Evolutionary conservation across 768 basidiomycete genomes (phyloP), one percentile per base, ranked within the genome.

Genomic region (Gymnopilus dilepis): DNA sequence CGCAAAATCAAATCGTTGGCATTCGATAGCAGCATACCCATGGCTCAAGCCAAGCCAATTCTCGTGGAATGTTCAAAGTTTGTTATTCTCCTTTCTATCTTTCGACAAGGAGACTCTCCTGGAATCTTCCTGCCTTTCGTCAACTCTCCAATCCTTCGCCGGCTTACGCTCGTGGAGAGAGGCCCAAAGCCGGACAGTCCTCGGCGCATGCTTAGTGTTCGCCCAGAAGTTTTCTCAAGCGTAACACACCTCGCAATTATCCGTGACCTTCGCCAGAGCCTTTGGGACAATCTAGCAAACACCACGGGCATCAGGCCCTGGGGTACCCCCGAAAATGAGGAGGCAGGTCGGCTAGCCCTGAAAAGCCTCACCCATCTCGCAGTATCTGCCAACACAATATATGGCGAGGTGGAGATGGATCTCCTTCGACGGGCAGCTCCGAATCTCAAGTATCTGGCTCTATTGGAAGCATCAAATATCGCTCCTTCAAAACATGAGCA

Each of bases 211-310:
- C 64, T 63, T 6, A 65, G 69, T 22, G 67, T 72, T 43, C 70
- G 68, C 2, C 69, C 65, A 3, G 42, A 55, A 1, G 56, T 71
- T 11, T 56, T 69, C 6, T 59, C 71, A 12, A 50, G 62, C 3
- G 28, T 75, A 5, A 72, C 74, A 4, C 74, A 73, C 60, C 63
- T 75, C 0, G 56, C 66, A 33, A 66, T 74, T 30, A 63, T 72
- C 13, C 47, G 31, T 4, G 59, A 60, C 37, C 19, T 38, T 19
- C 31, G 12, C 19, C 34, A 40, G 7, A 22, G 34, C 13, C 17
- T 38, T 8, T 54, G 52, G 52, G 17, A 37, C 24, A 40, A 54
- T 8, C 22, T 54, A 12, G 13, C 24, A 6, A 24, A 6, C 22
- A 26, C 34, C 1, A 31, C 28, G 6, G 8, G 26, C 17, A 50